Evolutionary conservation across 768 basidiomycete species (phyloP), one percentile per base, ranked within the genome.

Genomic region (Asterophora lycoperdoides): DNA sequence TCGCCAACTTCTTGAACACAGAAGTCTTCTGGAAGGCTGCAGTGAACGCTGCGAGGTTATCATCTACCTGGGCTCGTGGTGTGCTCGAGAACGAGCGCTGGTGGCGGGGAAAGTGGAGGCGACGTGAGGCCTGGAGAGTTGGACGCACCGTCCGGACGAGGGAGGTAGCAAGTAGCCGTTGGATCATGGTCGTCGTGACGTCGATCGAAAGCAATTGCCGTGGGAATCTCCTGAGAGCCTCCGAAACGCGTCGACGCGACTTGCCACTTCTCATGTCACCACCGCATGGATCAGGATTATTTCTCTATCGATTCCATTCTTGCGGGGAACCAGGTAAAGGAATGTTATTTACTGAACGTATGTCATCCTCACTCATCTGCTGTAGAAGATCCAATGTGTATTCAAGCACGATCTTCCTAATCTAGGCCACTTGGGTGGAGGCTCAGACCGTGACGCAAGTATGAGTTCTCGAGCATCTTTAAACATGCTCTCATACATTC

Each of bases 281-380:
- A 33, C 45, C 30, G 48, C 55, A 94, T 93, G 92, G 89, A 94
- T 51, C 75, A 85, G 60, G 91, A 94, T 64, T 97, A 97, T 65
- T 95, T 89, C 66, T 93, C 89, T 0, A 79, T 95, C 46, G 89
- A 93, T 49, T 80, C 89, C 5, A 95, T 97, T 56, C 78, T 95
- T 19, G 88, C 92, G 13, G 91, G 93, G 61, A 94, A 94, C 61
- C 91, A 93, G 75, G 89, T 83, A 56, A 33, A 65, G 45, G 23
- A 33, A 15, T 33, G 28, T 15, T 2, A 14, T 26, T 9, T 19
- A 15, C 29, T 46, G 19, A 15, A 46, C 14, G 14, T 11, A 3
- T 8, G 30, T 19, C 23, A 20, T 20, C 33, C 38, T 23, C 37
- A 41, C 30, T 14, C 34, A 43, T 48, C 23, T 38, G 44, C 49